Base-by-base conservation (phyloP, 2,329 filamentous ascomycete species). In the Hypocreales sp. region DNA sequence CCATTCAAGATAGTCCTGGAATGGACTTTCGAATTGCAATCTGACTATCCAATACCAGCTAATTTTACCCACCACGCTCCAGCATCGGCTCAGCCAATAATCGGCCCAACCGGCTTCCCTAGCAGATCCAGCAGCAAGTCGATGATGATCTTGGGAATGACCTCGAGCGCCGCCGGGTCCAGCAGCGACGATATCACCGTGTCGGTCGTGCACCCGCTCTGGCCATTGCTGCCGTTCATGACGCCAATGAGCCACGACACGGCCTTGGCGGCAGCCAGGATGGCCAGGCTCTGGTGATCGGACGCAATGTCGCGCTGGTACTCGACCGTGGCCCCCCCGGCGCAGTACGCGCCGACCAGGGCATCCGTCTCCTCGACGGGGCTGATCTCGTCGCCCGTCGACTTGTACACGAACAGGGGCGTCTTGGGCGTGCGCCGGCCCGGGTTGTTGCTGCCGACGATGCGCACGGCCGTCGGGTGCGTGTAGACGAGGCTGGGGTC, bases 351-450 rank as follows among this genome's bases (percentile, higher is more conserved):
- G 0, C 46, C 28, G 1, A 64, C 49, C 12, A 64, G 36, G 0
- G 33, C 44, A 28, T 67, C 61, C 3, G 56, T 63, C 17, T 58
- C 54, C 5, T 36, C 42, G 4, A 62, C 44, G 4, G 48, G 44
- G n/a, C 51, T 58, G 30, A 64, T 39, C 30, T 64, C 53, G 27
- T 70, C 63, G 4, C 38, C 35, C 13, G 56, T 47, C 0, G 60
- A 56, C 36, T 68, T 65, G 42, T 67, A 67, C 3, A 61, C 42
- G 34, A 58, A 61, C 5, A 67, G 27, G 0, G 64, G 64, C 34
- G 64, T 60, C 17, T 48, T 36, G 2, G 64, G 64, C 0, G 51
- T 42, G 2, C 53, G 51, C 23, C 59, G 50, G 12, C 43, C 41
- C 3, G 47, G 43, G 19, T 37, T 36, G 19, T 48, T 37, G 28